Evolutionary conservation across 495 filamentous ascomycete genomes (phyloP).

Genomic region (Penicillium flavigenum): DNA sequence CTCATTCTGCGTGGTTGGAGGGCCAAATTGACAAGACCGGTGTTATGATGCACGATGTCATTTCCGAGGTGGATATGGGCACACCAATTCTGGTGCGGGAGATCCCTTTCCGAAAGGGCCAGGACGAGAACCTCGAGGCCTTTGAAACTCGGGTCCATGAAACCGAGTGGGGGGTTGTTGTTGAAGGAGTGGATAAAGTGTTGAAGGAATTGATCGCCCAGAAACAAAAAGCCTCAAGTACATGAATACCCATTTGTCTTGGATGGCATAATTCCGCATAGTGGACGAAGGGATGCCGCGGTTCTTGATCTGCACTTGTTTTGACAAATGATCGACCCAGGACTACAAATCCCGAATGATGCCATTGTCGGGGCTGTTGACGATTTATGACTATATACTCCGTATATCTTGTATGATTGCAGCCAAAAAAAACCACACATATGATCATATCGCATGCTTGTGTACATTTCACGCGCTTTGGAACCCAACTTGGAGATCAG

Average conservation of each 20-base stretch:
- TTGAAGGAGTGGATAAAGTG: conserved; percentile 63
- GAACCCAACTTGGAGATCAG: neutral
- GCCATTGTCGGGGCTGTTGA: conserved; percentile 20
- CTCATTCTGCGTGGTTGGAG: conserved; percentile 69
- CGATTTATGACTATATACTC: conserved; percentile 28
- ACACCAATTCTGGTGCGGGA: conserved; percentile 69
- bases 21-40: conserved; percentile 77
- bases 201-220: conserved; percentile 45
- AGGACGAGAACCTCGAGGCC: conserved; percentile 59
- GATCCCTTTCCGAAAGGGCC: conserved; percentile 64
- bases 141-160: conserved; percentile 71
- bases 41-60: conserved; percentile 92
- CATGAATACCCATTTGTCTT: conserved; percentile 8
- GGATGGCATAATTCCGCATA: conserved; percentile 2
- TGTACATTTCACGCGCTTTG: neutral
- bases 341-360: conserved; percentile 4
- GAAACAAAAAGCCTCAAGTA: conserved; percentile 23
- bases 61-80: conserved; percentile 80
- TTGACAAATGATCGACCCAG: neutral
- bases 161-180: conserved; percentile 67
- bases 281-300: neutral
- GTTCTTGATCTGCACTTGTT: conserved; percentile 3
- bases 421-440: conserved; percentile 11
- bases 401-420: conserved; percentile 22
- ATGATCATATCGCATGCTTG: neutral